A percentile compares a stretch with the other conserved stretches of the same genome.
Evolutionary conservation across 352 stramenopile genomes (phyloP).

Genomic region (Phytophthora megakarya): DNA sequence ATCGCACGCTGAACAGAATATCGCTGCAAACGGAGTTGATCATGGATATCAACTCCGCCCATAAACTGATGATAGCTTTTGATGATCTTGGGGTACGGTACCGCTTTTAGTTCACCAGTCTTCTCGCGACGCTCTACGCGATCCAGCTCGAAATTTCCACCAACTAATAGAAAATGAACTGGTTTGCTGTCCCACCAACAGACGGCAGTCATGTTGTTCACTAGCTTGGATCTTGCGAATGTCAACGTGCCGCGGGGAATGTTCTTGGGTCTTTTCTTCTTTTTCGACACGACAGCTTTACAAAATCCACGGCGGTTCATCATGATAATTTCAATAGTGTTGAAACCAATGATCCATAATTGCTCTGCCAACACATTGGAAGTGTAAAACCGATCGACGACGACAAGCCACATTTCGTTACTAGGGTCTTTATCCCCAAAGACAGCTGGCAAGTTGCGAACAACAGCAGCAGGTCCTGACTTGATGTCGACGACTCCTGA

Average conservation of each 20-base stretch:
- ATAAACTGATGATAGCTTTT: slow-evolving; percentile 17
- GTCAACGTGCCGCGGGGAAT: slow-evolving; percentile 1
- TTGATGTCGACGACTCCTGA: slow-evolving; percentile 5
- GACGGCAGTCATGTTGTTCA: slow-evolving; percentile 3
- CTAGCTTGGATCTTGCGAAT: slow-evolving; percentile 6
- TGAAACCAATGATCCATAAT: slow-evolving; percentile 2
- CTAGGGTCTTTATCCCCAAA: neutral
- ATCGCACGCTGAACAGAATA: slow-evolving; percentile 16
- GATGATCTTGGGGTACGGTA: slow-evolving; percentile 5
- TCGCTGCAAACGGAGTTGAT: slow-evolving; percentile 10
- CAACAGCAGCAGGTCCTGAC: slow-evolving; percentile 14
- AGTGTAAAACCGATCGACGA: slow-evolving; percentile 18
- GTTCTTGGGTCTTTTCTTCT: slow-evolving; percentile 9
- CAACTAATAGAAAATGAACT: slow-evolving; percentile 6
- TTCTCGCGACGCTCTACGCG: slow-evolving; percentile 1
- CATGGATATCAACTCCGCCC: slow-evolving; percentile 22
- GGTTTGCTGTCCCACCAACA: slow-evolving; percentile 14
- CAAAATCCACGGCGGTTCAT: slow-evolving; percentile 9
- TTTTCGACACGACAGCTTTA: slow-evolving; percentile 5
- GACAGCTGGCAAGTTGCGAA: slow-evolving; percentile 7
- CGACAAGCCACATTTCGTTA: slow-evolving; percentile 2
- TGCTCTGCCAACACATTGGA: slow-evolving; percentile 4
- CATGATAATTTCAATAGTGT: slow-evolving; percentile 17
- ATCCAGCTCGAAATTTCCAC: slow-evolving; percentile 7
- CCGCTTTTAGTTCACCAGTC: slow-evolving; percentile 7